Conservation (phyloP, 177 flowering plant genomes). For the Vitis hybrid region DNA sequence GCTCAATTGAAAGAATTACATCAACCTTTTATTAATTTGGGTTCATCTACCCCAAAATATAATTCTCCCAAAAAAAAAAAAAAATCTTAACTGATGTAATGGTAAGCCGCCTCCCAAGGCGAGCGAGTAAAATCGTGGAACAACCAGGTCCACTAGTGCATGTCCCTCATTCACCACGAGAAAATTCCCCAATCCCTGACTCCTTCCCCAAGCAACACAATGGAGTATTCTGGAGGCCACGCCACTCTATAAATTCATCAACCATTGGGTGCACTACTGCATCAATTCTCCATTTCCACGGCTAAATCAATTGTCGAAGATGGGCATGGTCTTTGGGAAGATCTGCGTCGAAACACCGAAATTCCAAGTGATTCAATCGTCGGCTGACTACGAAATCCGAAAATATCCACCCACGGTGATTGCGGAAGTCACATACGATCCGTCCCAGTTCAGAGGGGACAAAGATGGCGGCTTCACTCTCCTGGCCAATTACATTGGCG, state of each 20-base stretch:
- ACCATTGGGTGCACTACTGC: background rate
- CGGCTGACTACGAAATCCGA: constrained; percentile 71
- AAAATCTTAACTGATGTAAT: too few relatives aligned
- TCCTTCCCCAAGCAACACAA: background rate
- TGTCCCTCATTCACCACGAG: constrained; percentile 14
- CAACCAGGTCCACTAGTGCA: constrained; percentile 12
- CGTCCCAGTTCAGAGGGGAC: constrained; percentile 55
- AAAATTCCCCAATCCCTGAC: background rate
- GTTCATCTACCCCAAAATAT: too few relatives aligned
- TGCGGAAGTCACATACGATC: constrained; percentile 73
- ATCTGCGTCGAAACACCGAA: constrained; percentile 78
- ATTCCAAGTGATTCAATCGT: constrained; percentile 51
- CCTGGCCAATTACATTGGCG: constrained; percentile 87
- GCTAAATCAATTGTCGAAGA: constrained; percentile 8
- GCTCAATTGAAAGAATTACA: too few relatives aligned
- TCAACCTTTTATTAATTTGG: too few relatives aligned
- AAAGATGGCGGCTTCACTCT: constrained; percentile 81
- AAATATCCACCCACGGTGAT: constrained; percentile 60
- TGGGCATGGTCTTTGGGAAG: constrained; percentile 79
- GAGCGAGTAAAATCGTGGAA: constrained; percentile 14
- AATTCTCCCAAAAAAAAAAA: too few relatives aligned
- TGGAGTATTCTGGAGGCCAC: background rate
- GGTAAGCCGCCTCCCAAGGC: too few relatives aligned
- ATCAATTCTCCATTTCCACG: background rate
- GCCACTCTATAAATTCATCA: too few relatives aligned